Evolutionary conservation across 2,329 filamentous ascomycete species (phyloP).

Genomic region (Penicillium sp.): DNA sequence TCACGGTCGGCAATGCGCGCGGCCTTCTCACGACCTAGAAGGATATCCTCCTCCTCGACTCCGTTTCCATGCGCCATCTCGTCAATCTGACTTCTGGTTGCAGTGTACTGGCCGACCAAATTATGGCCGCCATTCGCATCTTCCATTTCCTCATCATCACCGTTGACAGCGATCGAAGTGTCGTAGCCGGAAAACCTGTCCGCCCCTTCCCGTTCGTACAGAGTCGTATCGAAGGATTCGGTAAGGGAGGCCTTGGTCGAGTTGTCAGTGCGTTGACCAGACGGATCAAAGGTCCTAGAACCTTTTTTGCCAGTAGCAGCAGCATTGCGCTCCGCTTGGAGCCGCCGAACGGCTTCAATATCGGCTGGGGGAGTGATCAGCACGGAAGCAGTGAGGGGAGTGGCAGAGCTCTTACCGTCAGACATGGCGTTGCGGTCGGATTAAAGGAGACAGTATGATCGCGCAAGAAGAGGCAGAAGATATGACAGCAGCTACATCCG

Average conservation of each 20-base stretch:
- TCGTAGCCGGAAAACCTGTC: constrained; percentile 90
- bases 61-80: constrained; percentile 84
- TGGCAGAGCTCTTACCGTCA: constrained; percentile 39
- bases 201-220: constrained; percentile 74
- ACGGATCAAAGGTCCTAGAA: constrained; percentile 73
- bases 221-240: constrained; percentile 77
- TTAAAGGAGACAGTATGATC: constrained; percentile 28
- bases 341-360: constrained; percentile 81
- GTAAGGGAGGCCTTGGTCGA: constrained; percentile 89
- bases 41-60: constrained; percentile 86
- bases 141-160: constrained; percentile 74
- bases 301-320: constrained; percentile 73
- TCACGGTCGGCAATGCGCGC: constrained; percentile 89
- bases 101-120: constrained; percentile 93
- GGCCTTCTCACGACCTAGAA: constrained; percentile 82
- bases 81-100: constrained; percentile 84
- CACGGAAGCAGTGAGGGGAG: constrained; percentile 12
- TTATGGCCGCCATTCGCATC: constrained; percentile 72
- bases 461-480: constrained; percentile 24
- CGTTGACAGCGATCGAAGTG: constrained; percentile 76
- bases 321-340: constrained; percentile 90
- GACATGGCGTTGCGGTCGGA: constrained; percentile 40
- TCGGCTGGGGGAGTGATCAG: constrained; percentile 56
- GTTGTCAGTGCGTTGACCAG: constrained; percentile 75
- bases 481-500: constrained; percentile 36